Conservation (phyloP, 139 green algal genomes). For the Parachlorella kessleri region DNA sequence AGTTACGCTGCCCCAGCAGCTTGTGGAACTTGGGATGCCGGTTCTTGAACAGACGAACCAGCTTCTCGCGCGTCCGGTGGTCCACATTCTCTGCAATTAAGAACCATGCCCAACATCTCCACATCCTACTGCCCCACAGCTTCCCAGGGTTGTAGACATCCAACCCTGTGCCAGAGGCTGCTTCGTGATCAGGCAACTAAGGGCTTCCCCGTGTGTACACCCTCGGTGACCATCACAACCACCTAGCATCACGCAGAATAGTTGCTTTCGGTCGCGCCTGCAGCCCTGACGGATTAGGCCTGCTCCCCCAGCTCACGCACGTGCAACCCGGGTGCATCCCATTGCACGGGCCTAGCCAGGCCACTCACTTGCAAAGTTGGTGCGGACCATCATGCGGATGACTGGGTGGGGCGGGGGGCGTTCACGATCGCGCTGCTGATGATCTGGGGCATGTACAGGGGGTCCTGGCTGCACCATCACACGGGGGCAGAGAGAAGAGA, state of each 20-base stretch:
- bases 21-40: slow-evolving; percentile 33
- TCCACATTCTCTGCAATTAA: slow-evolving; percentile 34
- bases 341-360: too few species aligned
- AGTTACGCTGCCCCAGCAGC: slow-evolving; percentile 48
- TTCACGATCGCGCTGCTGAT: slow-evolving; percentile 62
- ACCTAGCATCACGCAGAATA: too few species aligned
- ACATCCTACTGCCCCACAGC: too few species aligned
- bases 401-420: slow-evolving; percentile 38
- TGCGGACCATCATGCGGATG: slow-evolving; percentile 46
- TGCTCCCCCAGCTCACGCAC: too few species aligned
- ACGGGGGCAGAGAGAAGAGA: background rate
- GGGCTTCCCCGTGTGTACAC: background rate
- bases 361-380: slow-evolving; percentile 34
- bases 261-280: too few species aligned
- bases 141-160: background rate
- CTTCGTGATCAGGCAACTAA: background rate
- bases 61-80: slow-evolving; percentile 24
- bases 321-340: too few species aligned
- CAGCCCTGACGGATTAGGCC: too few species aligned
- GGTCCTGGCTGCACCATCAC: slow-evolving; percentile 25
- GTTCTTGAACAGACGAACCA: slow-evolving; percentile 27
- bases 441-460: slow-evolving; percentile 54
- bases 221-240: too few species aligned
- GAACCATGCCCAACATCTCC: too few species aligned
- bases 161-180: slow-evolving; percentile 19